These are phyloP conservation scores for Sclerotinia minor DNA, from an alignment of 2,329 filamentous ascomycete genomes.

Conservation along the genomic window DNA sequence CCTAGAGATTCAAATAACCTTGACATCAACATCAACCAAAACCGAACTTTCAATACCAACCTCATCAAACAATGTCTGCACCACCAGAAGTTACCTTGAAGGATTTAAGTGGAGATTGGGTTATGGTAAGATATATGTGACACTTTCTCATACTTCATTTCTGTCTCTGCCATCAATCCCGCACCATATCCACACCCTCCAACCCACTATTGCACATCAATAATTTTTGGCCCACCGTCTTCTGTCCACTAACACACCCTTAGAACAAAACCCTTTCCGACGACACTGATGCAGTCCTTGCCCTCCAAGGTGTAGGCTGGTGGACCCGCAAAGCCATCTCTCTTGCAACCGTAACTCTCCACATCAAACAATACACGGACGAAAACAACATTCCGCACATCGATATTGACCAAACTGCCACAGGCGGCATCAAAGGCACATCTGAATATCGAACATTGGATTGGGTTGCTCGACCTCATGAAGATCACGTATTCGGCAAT, in stretches of 20 bases:
- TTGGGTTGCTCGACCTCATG: slow-evolving; percentile 54
- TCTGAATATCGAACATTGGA: slow-evolving; percentile 58
- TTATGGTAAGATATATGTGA: slow-evolving; percentile 47
- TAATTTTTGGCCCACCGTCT: background rate
- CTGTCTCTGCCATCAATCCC: slow-evolving; percentile 5
- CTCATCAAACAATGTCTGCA: slow-evolving; percentile 50
- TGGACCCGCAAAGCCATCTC: slow-evolving; percentile 59
- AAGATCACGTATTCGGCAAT: slow-evolving; percentile 63
- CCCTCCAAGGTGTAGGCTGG: slow-evolving; percentile 59
- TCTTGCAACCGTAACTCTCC: slow-evolving; percentile 57
- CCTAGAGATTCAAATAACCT: background rate
- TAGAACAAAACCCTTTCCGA: slow-evolving; percentile 64
- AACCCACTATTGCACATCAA: no score
- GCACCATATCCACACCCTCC: background rate
- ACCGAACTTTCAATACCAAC: background rate
- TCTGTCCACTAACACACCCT: slow-evolving; percentile 9
- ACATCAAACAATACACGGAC: slow-evolving; percentile 46
- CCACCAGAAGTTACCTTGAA: slow-evolving; percentile 53
- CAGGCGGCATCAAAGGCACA: slow-evolving; percentile 61
- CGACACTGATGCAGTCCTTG: slow-evolving; percentile 57
- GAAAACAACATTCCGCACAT: slow-evolving; percentile 49
- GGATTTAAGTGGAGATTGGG: slow-evolving; percentile 55
- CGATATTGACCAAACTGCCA: slow-evolving; percentile 61
- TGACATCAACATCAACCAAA: background rate
- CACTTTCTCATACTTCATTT: slow-evolving; percentile 1